Evolutionary conservation across 192 early-diverging fungal genomes (phyloP).

Genomic region (Oehlia diaphana): DNA sequence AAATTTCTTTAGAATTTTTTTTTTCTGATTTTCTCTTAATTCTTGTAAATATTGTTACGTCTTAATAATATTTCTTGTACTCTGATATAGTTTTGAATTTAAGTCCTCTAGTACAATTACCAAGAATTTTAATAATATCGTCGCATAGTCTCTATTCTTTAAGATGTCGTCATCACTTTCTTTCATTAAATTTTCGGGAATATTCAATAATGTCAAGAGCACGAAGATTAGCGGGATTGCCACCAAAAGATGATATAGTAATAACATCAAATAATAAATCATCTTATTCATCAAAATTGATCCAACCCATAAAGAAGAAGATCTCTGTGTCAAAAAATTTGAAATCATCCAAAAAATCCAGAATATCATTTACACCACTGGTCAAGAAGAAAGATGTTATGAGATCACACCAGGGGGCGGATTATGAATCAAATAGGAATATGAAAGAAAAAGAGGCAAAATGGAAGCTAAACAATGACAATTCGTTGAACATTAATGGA

Average conservation of each 20-base stretch:
- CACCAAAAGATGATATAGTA: neutral
- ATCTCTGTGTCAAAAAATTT: neutral
- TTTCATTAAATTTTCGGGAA: neutral
- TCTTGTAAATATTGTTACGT: no score
- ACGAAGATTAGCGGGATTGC: neutral
- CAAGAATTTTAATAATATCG: neutral
- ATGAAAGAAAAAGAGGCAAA: neutral
- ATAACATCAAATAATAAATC: neutral
- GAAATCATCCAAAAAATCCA: neutral
- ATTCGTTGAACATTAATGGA: neutral
- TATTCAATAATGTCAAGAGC: constrained; percentile 18
- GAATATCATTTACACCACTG: neutral
- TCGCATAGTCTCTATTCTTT: neutral
- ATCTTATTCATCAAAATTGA: neutral
- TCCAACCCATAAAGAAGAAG: neutral
- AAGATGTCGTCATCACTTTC: neutral
- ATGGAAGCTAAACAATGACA: neutral
- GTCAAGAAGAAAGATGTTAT: neutral
- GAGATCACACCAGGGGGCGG: no score
- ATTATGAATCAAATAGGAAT: neutral
- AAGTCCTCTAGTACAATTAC: neutral
- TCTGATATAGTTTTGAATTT: neutral
- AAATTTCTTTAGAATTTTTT: neutral
- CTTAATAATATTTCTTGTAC: neutral
- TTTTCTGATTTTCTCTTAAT: no score